Percentiles rank a stretch among this genome's conserved stretches.
These are phyloP conservation scores for Fusarium papillatum DNA, from an alignment of 2,329 filamentous ascomycete genomes.

Conservation along the genomic window DNA sequence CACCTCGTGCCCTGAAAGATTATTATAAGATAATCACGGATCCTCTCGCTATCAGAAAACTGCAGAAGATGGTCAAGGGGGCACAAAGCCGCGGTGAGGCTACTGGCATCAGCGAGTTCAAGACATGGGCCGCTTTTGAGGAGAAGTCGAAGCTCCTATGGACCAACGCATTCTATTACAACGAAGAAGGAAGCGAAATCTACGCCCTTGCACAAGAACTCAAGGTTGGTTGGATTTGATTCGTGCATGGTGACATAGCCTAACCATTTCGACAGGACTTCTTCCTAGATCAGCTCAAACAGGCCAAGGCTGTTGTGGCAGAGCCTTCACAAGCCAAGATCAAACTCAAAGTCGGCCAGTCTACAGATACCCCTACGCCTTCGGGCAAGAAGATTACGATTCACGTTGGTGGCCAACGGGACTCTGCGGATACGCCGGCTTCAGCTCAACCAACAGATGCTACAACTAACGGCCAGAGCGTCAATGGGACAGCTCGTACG, in stretches of 20 bases:
- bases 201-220: slow-evolving; percentile 83
- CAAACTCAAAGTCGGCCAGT: slow-evolving; percentile 79
- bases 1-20: slow-evolving; percentile 81
- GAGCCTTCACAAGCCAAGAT: slow-evolving; percentile 84
- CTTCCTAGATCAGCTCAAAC: slow-evolving; percentile 76
- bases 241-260: neutral
- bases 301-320: slow-evolving; percentile 79
- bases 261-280: slow-evolving; percentile 66
- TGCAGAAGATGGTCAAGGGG: slow-evolving; percentile 84
- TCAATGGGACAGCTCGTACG: slow-evolving; percentile 38
- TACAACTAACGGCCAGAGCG: slow-evolving; percentile 33
- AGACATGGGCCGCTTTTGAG: slow-evolving; percentile 86
- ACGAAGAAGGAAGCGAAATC: slow-evolving; percentile 92
- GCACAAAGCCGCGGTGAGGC: slow-evolving; percentile 76
- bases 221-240: slow-evolving; percentile 67
- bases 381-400: slow-evolving; percentile 78
- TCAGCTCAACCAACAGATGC: slow-evolving; percentile 45
- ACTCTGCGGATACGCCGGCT: slow-evolving; percentile 65
- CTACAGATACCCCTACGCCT: slow-evolving; percentile 56
- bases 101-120: slow-evolving; percentile 77
- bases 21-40: slow-evolving; percentile 90
- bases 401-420: slow-evolving; percentile 73
- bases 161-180: slow-evolving; percentile 90
- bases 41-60: slow-evolving; percentile 81
- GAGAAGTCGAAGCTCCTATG: slow-evolving; percentile 86